Percentiles rank a stretch among this genome's conserved stretches.
Evolutionary conservation across 2,329 filamentous ascomycete species (phyloP).

Genomic region (Aspergillus pseudotamarii): DNA sequence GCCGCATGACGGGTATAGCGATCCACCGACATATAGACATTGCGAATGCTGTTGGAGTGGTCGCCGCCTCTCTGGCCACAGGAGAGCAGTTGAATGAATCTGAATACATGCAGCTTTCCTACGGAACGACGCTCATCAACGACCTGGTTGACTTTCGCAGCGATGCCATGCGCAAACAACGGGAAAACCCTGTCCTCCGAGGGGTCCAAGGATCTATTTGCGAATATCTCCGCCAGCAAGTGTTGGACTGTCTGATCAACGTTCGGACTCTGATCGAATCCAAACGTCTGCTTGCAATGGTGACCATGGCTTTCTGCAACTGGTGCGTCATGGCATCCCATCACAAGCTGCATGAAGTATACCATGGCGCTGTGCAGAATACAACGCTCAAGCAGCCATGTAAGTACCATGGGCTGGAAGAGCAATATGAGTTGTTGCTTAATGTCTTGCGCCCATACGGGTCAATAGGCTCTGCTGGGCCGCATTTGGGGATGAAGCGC

Average conservation of each 20-base stretch:
- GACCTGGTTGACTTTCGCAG: slow-evolving; percentile 26
- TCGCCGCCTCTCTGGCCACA: slow-evolving; percentile 20
- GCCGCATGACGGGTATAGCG: slow-evolving; percentile 19
- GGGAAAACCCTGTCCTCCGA: slow-evolving; percentile 24
- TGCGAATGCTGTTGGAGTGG: slow-evolving; percentile 18
- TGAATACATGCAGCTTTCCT: slow-evolving; percentile 12
- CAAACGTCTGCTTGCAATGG: slow-evolving; percentile 13
- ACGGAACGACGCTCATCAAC: slow-evolving; percentile 20
- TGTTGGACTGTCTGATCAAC: slow-evolving; percentile 8
- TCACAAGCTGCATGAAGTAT: neutral
- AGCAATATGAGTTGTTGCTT: too few relatives aligned
- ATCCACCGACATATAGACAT: slow-evolving; percentile 24
- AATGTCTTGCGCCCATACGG: too few relatives aligned
- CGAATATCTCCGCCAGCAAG: slow-evolving; percentile 17
- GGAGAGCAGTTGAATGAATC: slow-evolving; percentile 13
- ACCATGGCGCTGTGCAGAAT: too few relatives aligned
- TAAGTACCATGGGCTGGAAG: too few relatives aligned
- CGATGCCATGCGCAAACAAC: slow-evolving; percentile 22
- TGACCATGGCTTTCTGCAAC: slow-evolving; percentile 25
- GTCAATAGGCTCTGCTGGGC: too few relatives aligned
- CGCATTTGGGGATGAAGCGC: too few relatives aligned
- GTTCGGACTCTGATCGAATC: slow-evolving; percentile 12
- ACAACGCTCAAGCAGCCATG: too few relatives aligned
- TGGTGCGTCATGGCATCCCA: slow-evolving; percentile 27
- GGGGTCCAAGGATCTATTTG: slow-evolving; percentile 20